Evolutionary conservation across 805 yeast species (phyloP), one percentile per base, ranked within the genome.

Genomic region (Myxozyma geophila): DNA sequence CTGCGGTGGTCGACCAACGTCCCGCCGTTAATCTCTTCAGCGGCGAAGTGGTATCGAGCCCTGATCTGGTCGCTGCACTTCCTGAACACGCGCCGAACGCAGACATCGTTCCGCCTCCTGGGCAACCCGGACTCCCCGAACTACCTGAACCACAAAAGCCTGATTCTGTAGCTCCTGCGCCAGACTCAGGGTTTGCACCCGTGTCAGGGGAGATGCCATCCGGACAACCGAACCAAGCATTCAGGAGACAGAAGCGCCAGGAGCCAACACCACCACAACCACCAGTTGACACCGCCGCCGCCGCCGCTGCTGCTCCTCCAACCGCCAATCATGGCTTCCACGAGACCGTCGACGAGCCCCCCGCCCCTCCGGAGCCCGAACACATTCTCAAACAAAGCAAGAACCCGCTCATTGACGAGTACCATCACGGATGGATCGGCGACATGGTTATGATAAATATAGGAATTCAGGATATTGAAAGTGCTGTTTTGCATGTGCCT

Each of bases 381-480:
- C 48, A 40, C 15, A 13, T 41, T 23, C 13, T 39, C 19, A 43
- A 53, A 40, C 40, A 41, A 39, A 47, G 53, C 43, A 44, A 23
- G 12, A 57, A 58, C 37, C 58, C 62, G 10, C 39, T 57, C 9
- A 55, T 54, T 12, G 15, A 40, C 19, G 62, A 46, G n/a, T 46
- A 33, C 12, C 49, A 51, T 43, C 65, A 58, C 21, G 65, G 60
- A 19, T 62, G 65, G 64, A 44, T 62, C 13, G 55, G 47, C 19
- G 62, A 62, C 33, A 36, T 44, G 53, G 28, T 62, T 2, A 13
- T 62, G 33, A 52, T 62, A 36, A 56, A 41, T 10, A 49, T 62
- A 5, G 56, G 62, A 21, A 39, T 58, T n/a, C 13, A 35, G 1
- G 65, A 62, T 48, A 33, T 7, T 5, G 62, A 56, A 13, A 37